A percentile compares a stretch with the other conserved stretches of the same genome.
phyloP scores from a whole-genome alignment of 805 yeast genomes.

The Maudiozyma bulderi region DNA sequence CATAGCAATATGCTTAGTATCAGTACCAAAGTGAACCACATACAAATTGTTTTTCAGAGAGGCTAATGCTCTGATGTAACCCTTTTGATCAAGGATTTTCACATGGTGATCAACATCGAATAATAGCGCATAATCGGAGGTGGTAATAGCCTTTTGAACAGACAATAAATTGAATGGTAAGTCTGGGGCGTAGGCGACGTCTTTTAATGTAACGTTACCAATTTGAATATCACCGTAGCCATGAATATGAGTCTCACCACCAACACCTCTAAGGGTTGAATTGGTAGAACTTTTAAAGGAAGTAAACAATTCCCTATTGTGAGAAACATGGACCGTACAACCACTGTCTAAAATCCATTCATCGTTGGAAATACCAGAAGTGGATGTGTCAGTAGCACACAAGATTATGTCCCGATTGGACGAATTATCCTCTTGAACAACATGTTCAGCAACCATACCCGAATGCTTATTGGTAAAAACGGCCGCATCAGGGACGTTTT shows the following conservation, averaged over 20 bases:
- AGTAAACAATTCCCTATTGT: background rate
- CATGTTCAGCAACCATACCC: too few relatives aligned
- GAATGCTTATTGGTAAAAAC: background rate
- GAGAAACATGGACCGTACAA: background rate
- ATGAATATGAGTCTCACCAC: background rate
- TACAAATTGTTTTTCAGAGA: conserved; percentile 6
- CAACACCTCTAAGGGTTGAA: background rate
- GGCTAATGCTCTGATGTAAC: background rate
- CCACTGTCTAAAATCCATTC: background rate
- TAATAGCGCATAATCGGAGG: background rate
- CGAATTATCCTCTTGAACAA: background rate
- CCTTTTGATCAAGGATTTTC: background rate
- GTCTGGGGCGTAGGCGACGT: conserved; percentile 2
- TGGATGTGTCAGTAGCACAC: background rate
- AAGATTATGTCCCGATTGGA: background rate
- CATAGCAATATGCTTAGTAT: background rate
- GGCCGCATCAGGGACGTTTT: background rate
- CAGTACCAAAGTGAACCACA: background rate
- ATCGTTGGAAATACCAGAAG: background rate
- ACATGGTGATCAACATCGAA: background rate
- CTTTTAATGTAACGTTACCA: background rate
- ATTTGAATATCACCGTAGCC: conserved; percentile 1
- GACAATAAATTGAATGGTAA: conserved; percentile 1
- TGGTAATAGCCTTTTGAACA: background rate
- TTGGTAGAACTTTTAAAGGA: background rate